Conservation (phyloP, 2,329 filamentous ascomycete genomes). For the Colletotrichum sp. region DNA sequence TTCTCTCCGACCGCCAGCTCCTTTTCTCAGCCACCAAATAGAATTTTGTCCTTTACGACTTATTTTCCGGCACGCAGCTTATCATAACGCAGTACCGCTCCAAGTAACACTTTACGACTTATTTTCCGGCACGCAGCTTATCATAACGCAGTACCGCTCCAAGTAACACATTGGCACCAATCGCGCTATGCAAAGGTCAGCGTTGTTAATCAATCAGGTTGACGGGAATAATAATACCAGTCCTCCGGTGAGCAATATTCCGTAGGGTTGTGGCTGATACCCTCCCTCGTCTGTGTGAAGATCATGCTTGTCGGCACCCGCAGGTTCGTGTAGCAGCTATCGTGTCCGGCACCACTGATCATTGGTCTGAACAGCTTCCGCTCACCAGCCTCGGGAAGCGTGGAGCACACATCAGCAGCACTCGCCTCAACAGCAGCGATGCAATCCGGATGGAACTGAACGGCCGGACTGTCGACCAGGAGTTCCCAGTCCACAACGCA, state of each 20-base stretch:
- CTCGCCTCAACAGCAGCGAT: background rate
- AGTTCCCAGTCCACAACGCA: background rate
- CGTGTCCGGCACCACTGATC: background rate
- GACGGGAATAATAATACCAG: background rate
- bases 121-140: background rate
- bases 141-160: background rate
- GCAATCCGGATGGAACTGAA: background rate
- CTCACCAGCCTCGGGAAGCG: background rate
- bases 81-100: background rate
- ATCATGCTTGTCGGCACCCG: background rate
- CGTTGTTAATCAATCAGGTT: background rate
- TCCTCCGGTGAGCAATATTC: background rate
- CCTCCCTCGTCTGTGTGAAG: background rate
- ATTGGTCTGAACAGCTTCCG: background rate
- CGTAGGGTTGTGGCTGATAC: background rate
- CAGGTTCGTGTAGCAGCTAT: background rate
- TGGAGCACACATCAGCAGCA: background rate
- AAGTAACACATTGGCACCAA: background rate
- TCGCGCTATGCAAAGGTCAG: background rate
- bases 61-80: background rate
- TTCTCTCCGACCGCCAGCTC: background rate
- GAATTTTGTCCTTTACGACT: no score
- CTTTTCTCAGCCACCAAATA: background rate
- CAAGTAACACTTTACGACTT: background rate
- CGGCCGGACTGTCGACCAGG: background rate